Conservation (phyloP, 2,329 filamentous ascomycete genomes). For the Aspergillus pseudoterreus region DNA sequence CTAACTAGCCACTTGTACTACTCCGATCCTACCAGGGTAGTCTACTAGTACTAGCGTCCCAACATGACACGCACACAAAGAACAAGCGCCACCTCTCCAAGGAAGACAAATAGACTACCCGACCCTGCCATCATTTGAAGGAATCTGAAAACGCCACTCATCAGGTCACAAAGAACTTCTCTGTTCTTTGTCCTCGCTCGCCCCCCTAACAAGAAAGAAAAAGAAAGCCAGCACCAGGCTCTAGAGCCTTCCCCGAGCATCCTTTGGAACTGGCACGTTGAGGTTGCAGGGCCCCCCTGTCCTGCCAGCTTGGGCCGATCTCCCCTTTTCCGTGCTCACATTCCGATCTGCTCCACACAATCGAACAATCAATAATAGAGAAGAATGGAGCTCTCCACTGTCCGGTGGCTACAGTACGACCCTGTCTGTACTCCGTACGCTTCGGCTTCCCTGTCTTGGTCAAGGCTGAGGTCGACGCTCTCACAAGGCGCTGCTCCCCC, state of each 20-base stretch:
- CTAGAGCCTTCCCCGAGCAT: not conserved
- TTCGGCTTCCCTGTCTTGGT: too few species aligned
- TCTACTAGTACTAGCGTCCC: not conserved
- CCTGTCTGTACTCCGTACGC: too few species aligned
- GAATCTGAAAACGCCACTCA: not conserved
- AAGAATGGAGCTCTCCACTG: not conserved
- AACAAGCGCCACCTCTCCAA: not conserved
- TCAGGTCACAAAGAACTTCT: conserved; percentile 7
- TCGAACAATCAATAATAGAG: not conserved
- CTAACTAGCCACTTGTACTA: too few species aligned
- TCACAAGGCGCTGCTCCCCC: not conserved
- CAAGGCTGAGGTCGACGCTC: too few species aligned
- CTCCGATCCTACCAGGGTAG: not conserved
- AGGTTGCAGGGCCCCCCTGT: conserved; percentile 5
- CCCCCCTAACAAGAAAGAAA: conserved; percentile 4
- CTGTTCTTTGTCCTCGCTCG: not conserved
- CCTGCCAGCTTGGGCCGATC: conserved; percentile 9
- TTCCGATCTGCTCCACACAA: conserved; percentile 16
- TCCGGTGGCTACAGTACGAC: too few species aligned
- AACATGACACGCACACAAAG: not conserved
- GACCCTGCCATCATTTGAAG: not conserved
- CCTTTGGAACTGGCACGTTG: conserved; percentile 5
- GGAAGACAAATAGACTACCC: not conserved
- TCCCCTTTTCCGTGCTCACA: conserved; percentile 11
- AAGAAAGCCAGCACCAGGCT: not conserved